Evolutionary conservation across 345 rosid genomes (phyloP).

Genomic region (Dipteronia sinensis): DNA sequence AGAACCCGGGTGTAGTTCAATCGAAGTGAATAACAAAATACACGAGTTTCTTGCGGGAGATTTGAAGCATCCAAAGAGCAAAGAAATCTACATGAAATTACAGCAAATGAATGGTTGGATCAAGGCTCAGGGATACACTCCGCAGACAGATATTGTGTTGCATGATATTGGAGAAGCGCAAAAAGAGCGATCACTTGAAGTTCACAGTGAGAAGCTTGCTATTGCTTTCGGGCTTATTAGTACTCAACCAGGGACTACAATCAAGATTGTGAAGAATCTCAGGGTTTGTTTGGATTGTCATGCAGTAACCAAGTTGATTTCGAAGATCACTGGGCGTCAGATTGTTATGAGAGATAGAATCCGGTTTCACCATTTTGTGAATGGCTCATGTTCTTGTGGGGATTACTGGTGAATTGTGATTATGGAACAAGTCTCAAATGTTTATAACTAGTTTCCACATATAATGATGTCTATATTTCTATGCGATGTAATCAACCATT

Average conservation of each 20-base stretch:
- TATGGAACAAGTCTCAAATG: too few species aligned
- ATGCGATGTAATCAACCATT: too few species aligned
- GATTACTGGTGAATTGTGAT: conserved; percentile 59
- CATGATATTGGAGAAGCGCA: conserved; percentile 53
- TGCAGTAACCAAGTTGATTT: conserved; percentile 54
- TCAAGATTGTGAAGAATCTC: conserved; percentile 68
- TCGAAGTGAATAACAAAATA: conserved; percentile 52
- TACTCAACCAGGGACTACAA: conserved; percentile 49
- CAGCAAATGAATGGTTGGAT: conserved; percentile 52
- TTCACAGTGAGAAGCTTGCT: conserved; percentile 76
- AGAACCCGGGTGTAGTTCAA: conserved; percentile 71
- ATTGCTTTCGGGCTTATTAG: conserved; percentile 69
- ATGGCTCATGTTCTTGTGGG: conserved; percentile 74
- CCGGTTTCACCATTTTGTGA: conserved; percentile 73
- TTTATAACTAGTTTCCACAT: too few species aligned
- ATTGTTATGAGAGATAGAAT: conserved; percentile 78
- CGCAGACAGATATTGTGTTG: conserved; percentile 48
- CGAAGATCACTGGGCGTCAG: conserved; percentile 60
- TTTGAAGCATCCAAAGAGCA: conserved; percentile 46
- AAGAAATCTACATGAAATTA: conserved; percentile 50
- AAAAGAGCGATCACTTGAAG: conserved; percentile 60
- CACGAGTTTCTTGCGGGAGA: conserved; percentile 65
- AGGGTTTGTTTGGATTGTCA: conserved; percentile 75
- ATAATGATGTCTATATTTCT: too few species aligned
- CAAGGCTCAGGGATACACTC: conserved; percentile 36